Conservation (phyloP, 1,284 basidiomycete genomes). For the Tilletia walkeri region DNA sequence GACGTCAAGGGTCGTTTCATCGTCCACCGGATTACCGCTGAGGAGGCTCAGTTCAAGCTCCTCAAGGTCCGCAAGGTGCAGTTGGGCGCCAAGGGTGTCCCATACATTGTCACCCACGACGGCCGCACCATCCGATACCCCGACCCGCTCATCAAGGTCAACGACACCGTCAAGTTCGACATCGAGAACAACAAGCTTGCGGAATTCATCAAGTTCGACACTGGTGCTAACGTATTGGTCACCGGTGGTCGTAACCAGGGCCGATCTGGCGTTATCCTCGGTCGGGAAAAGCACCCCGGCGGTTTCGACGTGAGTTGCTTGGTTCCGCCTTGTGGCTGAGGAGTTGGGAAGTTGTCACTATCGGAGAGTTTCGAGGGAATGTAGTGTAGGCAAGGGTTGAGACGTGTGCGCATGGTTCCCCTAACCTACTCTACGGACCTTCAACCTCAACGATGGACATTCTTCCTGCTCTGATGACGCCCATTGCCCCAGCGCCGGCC, state of each 20-base stretch:
- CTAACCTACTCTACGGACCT: not conserved
- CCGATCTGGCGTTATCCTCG: slow-evolving; percentile 89
- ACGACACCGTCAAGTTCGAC: slow-evolving; percentile 98
- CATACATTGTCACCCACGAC: slow-evolving; percentile 97
- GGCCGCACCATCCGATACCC: slow-evolving; percentile 99
- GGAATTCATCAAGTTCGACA: slow-evolving; percentile 93
- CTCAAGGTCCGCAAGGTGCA: slow-evolving; percentile 91
- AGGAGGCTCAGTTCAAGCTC: slow-evolving; percentile 98
- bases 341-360: not conserved
- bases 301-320: slow-evolving; percentile 77
- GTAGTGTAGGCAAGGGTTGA: too few species aligned
- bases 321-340: slow-evolving; percentile 19
- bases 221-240: slow-evolving; percentile 94
- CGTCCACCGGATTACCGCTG: slow-evolving; percentile 97
- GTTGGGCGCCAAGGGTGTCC: slow-evolving; percentile 89
- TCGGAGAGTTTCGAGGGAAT: not conserved
- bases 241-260: slow-evolving; percentile 99
- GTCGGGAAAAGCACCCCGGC: slow-evolving; percentile 94
- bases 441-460: not conserved
- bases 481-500: slow-evolving; percentile 20
- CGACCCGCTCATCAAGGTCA: slow-evolving; percentile 90
- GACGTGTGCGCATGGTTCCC: too few species aligned
- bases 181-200: slow-evolving; percentile 90
- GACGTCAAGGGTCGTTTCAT: slow-evolving; percentile 98
- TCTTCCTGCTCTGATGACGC: not conserved